Evolutionary conservation across 2,329 filamentous ascomycete genomes (phyloP).

Genomic region (Botryotinia convoluta): DNA sequence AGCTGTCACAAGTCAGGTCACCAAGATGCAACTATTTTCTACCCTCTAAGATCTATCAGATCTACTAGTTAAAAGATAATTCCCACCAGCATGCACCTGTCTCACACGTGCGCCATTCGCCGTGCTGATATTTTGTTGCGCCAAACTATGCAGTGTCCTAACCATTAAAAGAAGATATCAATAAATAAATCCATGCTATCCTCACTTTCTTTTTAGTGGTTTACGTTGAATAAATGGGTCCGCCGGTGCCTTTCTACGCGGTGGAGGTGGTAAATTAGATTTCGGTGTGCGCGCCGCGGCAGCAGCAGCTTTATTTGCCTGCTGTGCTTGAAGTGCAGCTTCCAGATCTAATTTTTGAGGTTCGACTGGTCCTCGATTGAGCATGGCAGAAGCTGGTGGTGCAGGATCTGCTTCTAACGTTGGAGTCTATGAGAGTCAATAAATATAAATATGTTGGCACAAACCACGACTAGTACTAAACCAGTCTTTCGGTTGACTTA

Average conservation of each 20-base stretch:
- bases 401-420: background rate
- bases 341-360: conserved; percentile 12
- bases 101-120: conserved; percentile 12
- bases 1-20: conserved; percentile 9
- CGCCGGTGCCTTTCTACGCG: conserved; percentile 25
- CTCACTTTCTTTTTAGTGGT: conserved; percentile 17
- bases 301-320: conserved; percentile 17
- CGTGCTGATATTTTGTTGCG: background rate
- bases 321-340: conserved; percentile 21
- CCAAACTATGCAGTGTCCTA: background rate
- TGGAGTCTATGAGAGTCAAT: background rate
- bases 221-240: conserved; percentile 29
- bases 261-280: conserved; percentile 20
- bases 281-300: conserved; percentile 9
- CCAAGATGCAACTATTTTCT: conserved; percentile 12
- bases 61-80: background rate
- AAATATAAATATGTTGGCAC: background rate
- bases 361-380: conserved; percentile 1
- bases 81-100: background rate
- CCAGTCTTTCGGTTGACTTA: background rate
- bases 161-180: background rate
- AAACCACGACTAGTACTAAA: background rate
- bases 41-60: conserved; percentile 11
- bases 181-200: background rate
- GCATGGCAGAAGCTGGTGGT: background rate